Base-by-base conservation (phyloP, 345 rosid genomes). In the Rhizophora mangle region DNA sequence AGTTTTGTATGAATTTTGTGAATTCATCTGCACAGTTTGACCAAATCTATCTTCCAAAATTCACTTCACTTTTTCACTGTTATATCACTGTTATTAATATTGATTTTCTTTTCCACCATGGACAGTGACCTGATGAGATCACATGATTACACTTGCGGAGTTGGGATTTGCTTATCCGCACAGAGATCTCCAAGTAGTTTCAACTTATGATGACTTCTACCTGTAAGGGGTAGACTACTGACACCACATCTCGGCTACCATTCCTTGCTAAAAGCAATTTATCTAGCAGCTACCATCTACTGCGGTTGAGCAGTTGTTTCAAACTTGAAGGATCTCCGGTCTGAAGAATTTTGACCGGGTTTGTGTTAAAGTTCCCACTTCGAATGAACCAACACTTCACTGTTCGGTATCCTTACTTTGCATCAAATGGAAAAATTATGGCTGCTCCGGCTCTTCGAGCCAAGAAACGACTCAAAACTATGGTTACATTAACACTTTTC, bases 321-420 rank as follows among this genome's bases (percentile, higher is more conserved):
- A 55, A 66, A 37, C 36, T 3, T 70, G 49, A 78, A 73, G 83
- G 82, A 80, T 69, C 65, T 71, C 84, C 84, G 31, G 70, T 60
- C 60, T 54, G 76, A 64, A 36, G 78, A 75, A 72, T 60, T 37
- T 37, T 37, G 60, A 56, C 34, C 31, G 66, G 72, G 68, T 46
- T 64, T 65, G 89, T 84, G 96, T 73, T 79, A 81, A 77, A 24
- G 91, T 86, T 85, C 97, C 94, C 96, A 79, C 88, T 93, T 93
- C 84, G 97, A 91, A 75, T 89, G 98, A 84, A 86, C 96, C 90
- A 82, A 80, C 92, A 86, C 85, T 65, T 75, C 79, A 76, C 59
- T 24, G 54, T 72, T 74, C 76, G 34, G 75, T 69, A 71, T 59
- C 74, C 70, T 32, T 76, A 76, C 76, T 75, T 69, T 69, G 79